phyloP scores from a whole-genome alignment of 2,329 filamentous ascomycete genomes.

The Hymenoscyphus infarciens region DNA sequence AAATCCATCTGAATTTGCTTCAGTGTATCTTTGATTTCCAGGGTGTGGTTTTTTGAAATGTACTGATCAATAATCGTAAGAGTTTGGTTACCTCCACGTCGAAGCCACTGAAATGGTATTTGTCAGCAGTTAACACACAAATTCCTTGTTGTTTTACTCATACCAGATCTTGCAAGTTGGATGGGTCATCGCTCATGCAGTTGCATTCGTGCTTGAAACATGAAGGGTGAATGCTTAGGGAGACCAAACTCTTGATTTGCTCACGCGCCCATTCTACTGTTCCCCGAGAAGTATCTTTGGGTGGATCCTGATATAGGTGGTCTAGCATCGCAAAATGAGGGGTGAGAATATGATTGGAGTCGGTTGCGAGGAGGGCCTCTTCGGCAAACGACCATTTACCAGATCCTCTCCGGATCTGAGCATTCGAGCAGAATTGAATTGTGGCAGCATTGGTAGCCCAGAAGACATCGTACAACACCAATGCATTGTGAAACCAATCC shows the following conservation, averaged over 20 bases:
- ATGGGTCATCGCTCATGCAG: slow-evolving; percentile 7
- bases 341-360: slow-evolving; percentile 5
- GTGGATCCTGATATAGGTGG: slow-evolving; percentile 11
- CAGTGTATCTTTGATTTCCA: not conserved
- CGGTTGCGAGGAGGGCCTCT: not conserved
- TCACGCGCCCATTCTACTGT: slow-evolving; percentile 13
- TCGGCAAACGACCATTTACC: not conserved
- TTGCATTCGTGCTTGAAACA: slow-evolving; percentile 11
- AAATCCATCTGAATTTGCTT: not conserved
- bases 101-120: not conserved
- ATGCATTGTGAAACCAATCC: slow-evolving; percentile 14
- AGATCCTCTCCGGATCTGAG: slow-evolving; percentile 7
- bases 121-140: not conserved
- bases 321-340: slow-evolving; percentile 13
- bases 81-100: not conserved
- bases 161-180: slow-evolving; percentile 13
- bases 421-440: slow-evolving; percentile 13
- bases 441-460: slow-evolving; percentile 10
- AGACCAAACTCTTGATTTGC: slow-evolving; percentile 12
- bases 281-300: not conserved
- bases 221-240: slow-evolving; percentile 2
- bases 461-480: slow-evolving; percentile 15
- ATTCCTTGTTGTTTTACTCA: not conserved
- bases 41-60: not conserved
- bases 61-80: not conserved